Percentiles rank a stretch among this genome's conserved stretches.
These are phyloP conservation scores for Myriosclerotinia scirpicola DNA, from an alignment of 2,329 filamentous ascomycete genomes.

Conservation along the genomic window DNA sequence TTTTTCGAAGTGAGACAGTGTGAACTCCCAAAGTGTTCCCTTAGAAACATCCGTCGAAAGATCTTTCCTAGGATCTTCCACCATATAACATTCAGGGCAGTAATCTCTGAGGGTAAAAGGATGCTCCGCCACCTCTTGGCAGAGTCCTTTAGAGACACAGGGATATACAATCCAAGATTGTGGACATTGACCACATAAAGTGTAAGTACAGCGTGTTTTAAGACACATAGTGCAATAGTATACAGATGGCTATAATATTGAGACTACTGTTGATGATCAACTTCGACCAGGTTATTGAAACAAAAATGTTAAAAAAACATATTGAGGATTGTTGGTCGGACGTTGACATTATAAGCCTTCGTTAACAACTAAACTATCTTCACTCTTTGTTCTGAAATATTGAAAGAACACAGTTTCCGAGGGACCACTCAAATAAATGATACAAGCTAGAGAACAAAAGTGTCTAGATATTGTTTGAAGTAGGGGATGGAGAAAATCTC, in stretches of 20 bases:
- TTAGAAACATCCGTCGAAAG: background rate
- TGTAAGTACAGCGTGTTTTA: background rate
- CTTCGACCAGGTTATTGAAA: background rate
- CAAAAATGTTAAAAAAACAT: background rate
- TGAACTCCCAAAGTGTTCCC: background rate
- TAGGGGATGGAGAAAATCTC: no score
- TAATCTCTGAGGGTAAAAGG: background rate
- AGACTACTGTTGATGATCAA: background rate
- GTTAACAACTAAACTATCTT: no score
- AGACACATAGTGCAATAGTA: background rate
- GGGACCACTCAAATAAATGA: no score
- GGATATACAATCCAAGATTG: background rate
- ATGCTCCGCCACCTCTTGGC: background rate
- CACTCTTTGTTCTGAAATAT: no score
- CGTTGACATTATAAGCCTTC: no score
- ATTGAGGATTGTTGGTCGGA: no score
- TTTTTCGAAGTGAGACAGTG: background rate
- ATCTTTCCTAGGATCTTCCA: background rate
- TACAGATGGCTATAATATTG: background rate
- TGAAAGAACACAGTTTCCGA: no score
- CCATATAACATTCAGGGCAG: background rate
- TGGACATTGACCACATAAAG: background rate
- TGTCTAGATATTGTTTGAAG: no score
- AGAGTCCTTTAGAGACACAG: background rate
- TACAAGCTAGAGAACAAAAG: no score